Evolutionary conservation across 257 asterid genomes (phyloP).

Genomic region (Paraleonurus japonicus): DNA sequence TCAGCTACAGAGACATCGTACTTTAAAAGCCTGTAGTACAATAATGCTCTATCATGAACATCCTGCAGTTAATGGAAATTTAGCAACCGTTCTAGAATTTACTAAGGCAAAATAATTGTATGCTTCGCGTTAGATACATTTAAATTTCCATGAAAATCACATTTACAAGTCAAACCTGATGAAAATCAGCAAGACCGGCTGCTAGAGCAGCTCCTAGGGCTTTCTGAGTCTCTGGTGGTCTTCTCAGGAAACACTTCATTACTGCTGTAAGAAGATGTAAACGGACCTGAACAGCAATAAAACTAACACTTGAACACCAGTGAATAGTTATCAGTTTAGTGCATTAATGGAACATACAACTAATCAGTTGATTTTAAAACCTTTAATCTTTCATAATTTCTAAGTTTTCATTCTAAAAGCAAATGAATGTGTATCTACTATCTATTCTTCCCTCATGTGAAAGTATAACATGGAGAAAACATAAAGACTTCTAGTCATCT

Average conservation of each 20-base stretch:
- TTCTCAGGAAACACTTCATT: slow-evolving; percentile 87
- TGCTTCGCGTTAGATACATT: slow-evolving; percentile 15
- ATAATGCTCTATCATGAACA: slow-evolving; percentile 96
- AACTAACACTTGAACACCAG: slow-evolving; percentile 22
- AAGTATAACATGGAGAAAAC: not conserved
- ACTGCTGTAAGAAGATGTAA: slow-evolving; percentile 92
- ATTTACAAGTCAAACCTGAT: slow-evolving; percentile 60
- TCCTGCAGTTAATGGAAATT: slow-evolving; percentile 62
- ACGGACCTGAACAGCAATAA: slow-evolving; percentile 70
- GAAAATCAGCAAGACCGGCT: slow-evolving; percentile 96
- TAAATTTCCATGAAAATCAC: not conserved
- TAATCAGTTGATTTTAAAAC: not conserved
- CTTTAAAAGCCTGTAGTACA: slow-evolving; percentile 89
- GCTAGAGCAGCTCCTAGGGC: slow-evolving; percentile 94
- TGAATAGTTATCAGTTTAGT: slow-evolving; percentile 4
- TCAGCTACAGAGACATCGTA: slow-evolving; percentile 77
- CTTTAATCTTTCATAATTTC: not conserved
- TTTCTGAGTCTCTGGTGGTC: slow-evolving; percentile 90
- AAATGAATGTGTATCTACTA: slow-evolving; percentile 8
- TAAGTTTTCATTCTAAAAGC: not conserved
- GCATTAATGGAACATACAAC: not conserved
- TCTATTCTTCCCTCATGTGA: slow-evolving; percentile 13
- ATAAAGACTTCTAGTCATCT: not conserved
- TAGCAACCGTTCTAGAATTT: slow-evolving; percentile 26
- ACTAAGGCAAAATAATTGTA: not conserved